phyloP scores from a whole-genome alignment of 2,329 filamentous ascomycete genomes.

The Pyricularia sp. region DNA sequence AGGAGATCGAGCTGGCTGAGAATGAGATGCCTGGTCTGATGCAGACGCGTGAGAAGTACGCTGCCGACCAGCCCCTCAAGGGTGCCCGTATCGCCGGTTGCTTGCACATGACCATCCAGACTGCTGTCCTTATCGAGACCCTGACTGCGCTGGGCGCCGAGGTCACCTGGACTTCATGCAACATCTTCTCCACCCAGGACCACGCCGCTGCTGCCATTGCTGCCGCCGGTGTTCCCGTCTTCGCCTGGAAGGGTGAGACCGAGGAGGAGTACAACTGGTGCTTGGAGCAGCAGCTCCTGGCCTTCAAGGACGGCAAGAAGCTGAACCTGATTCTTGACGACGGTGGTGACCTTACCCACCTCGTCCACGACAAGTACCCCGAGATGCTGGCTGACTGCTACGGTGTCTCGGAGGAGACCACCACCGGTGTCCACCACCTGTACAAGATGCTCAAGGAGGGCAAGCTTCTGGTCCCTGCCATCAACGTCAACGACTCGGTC shows the following conservation, averaged over 20 bases:
- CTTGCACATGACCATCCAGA: constrained; percentile 99
- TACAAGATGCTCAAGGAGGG: constrained; percentile 95
- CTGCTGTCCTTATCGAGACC: constrained; percentile 97
- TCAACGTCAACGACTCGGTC: constrained; percentile 99
- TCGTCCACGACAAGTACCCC: constrained; percentile 97
- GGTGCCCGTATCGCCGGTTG: constrained; percentile 96
- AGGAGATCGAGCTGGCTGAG: constrained; percentile 97
- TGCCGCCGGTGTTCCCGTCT: constrained; percentile 81
- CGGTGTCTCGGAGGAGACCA: constrained; percentile 98
- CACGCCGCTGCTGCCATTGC: constrained; percentile 97
- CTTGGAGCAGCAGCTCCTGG: constrained; percentile 91
- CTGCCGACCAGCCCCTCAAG: constrained; percentile 82
- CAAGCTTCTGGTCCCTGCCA: constrained; percentile 82
- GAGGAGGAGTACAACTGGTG: constrained; percentile 99
- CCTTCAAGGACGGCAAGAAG: constrained; percentile 94
- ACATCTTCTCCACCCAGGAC: constrained; percentile 99
- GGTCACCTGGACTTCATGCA: constrained; percentile 98
- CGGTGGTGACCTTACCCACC: constrained; percentile 90
- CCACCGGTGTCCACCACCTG: constrained; percentile 97
- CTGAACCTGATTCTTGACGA: constrained; percentile 99
- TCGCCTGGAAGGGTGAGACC: constrained; percentile 78
- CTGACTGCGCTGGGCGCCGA: constrained; percentile 89
- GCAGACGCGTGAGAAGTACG: constrained; percentile 88
- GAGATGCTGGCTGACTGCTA: constrained; percentile 98
- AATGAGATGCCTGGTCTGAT: constrained; percentile 97